Percentiles rank a stretch among this genome's conserved stretches.
phyloP scores from a whole-genome alignment of 371 early-diverging fungal species.

The Rhizopus arrhizus region DNA sequence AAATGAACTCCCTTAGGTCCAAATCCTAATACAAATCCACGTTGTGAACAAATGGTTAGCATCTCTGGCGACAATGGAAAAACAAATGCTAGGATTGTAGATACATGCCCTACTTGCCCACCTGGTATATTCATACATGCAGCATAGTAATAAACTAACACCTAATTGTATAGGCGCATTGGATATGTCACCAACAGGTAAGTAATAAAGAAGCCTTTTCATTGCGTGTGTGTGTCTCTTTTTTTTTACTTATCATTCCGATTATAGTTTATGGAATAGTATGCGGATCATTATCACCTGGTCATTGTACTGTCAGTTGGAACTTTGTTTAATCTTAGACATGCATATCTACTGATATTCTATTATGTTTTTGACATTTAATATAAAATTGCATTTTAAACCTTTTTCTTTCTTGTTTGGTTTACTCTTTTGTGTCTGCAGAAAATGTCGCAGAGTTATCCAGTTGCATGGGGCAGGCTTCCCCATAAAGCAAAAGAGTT shows the following conservation, averaged over 20 bases:
- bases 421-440: too few relatives aligned
- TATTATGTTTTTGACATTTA: too few relatives aligned
- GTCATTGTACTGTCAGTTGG: constrained; percentile 25
- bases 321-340: constrained; percentile 7
- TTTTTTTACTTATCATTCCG: neutral
- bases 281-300: constrained; percentile 17
- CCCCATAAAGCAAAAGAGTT: too few relatives aligned
- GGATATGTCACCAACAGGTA: constrained; percentile 45
- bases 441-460: too few relatives aligned
- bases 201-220: neutral
- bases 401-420: too few relatives aligned
- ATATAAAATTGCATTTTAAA: too few relatives aligned
- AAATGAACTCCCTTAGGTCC: constrained; percentile 23
- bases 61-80: constrained; percentile 34
- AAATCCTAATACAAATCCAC: constrained; percentile 42
- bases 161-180: constrained; percentile 29
- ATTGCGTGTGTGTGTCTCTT: neutral
- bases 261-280: constrained; percentile 16
- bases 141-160: constrained; percentile 2
- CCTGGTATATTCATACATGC: constrained; percentile 28
- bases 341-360: too few relatives aligned
- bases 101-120: constrained; percentile 43
- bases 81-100: constrained; percentile 35
- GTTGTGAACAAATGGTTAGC: constrained; percentile 34
- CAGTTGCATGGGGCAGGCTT: too few relatives aligned